Evolutionary conservation across 1,284 basidiomycete species (phyloP).

Genomic region (Chiua sp.): DNA sequence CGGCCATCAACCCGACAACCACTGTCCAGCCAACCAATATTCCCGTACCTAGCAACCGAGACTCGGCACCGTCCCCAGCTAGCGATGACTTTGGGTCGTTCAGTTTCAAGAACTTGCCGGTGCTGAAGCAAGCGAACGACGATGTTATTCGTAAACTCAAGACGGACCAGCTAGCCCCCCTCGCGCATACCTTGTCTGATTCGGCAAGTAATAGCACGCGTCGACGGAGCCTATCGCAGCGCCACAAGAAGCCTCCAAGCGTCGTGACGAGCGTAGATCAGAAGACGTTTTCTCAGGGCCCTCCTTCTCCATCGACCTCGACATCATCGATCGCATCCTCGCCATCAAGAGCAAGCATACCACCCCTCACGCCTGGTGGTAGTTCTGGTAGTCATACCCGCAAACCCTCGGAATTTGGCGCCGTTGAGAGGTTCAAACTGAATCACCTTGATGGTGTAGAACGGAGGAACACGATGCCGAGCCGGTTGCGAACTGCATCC

Average conservation of each 20-base stretch:
- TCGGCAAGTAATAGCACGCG: constrained; percentile 60
- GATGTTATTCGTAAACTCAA: constrained; percentile 96
- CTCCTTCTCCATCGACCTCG: constrained; percentile 91
- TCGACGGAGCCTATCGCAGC: constrained; percentile 74
- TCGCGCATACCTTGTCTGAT: constrained; percentile 75
- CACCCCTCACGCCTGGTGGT: constrained; percentile 73
- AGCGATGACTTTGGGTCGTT: constrained; percentile 97
- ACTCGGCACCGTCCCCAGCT: constrained; percentile 53
- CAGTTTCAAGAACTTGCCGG: constrained; percentile 97
- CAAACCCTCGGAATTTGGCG: constrained; percentile 85
- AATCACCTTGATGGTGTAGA: constrained; percentile 76
- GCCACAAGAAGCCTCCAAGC: constrained; percentile 77
- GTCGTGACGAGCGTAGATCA: constrained; percentile 73
- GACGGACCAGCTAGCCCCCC: constrained; percentile 78
- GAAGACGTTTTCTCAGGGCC: constrained; percentile 64
- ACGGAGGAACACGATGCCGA: constrained; percentile 88
- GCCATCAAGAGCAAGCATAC: constrained; percentile 76
- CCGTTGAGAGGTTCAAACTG: constrained; percentile 85
- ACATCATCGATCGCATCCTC: constrained; percentile 94
- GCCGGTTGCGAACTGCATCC: constrained; percentile 87
- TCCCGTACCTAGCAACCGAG: constrained; percentile 49
- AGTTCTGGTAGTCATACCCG: constrained; percentile 65
- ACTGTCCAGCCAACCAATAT: constrained; percentile 53
- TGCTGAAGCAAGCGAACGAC: constrained; percentile 98
- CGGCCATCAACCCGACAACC: constrained; percentile 42